Evolutionary conservation across 257 asterid species (phyloP), one percentile per base, ranked within the genome.

Genomic region (Hygrophila difformis): DNA sequence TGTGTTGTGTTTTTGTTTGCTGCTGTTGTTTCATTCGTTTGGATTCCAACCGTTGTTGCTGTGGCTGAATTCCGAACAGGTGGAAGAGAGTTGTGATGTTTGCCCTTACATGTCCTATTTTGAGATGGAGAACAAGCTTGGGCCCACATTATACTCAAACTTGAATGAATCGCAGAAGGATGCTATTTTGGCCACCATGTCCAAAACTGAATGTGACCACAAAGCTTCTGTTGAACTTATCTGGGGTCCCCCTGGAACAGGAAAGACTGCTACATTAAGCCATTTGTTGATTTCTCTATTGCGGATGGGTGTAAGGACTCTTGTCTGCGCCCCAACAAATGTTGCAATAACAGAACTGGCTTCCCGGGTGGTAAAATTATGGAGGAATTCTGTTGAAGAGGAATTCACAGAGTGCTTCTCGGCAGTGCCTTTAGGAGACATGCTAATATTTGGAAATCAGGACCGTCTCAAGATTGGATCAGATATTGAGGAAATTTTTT

Each of bases 171-270:
- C 82, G 1, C 87, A 77, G 39, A 57, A 36, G 1, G 53, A 37
- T 11, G 74, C 87, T 47, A 21, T 77, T 56, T 44, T 57, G 29
- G 64, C 76, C 18, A 51, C 75, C 16, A 53, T 69, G 17, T 1
- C 22, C 29, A 18, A 20, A 33, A 20, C 35, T 16, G 55, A 57
- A 44, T 64, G 69, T 39, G 8, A 24, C 19, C 69, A 64, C 44
- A 38, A 15, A 53, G 6, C 69, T 4, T 44, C 57, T 0, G 66
- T 77, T 20, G 62, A 65, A 23, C 71, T 77, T 49, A 51, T 70
- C 28, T 61, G 84, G 84, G 93, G 93, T 5, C 81, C 93, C n/a
- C 87, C 87, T 1, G 83, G 93, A 31, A 81, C 86, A 1, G 92
- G 86, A 21, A 80, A 80, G 52, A 80, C 83, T 0, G 61, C 46